Base-by-base conservation (phyloP, 805 yeast species). In the Pichia rugopelliculosa region DNA sequence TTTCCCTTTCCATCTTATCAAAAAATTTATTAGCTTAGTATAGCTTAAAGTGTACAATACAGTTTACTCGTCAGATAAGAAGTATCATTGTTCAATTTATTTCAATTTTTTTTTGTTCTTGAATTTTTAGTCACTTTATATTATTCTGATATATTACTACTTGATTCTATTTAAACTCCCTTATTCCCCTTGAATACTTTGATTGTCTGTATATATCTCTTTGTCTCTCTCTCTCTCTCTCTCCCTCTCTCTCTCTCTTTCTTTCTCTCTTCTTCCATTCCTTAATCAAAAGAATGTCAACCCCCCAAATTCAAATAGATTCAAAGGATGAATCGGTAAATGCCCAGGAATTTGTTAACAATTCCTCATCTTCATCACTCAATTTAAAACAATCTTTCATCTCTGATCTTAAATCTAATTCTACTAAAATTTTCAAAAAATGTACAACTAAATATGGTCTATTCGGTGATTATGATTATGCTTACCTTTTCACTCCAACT, bases 381-480 rank as follows among this genome's bases (percentile, higher is more conserved):
- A 15, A 30, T 6, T 1, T 15, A n/a, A 30, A n/a, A 24, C n/a
- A 26, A 17, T n/a, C 40, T 15, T 23, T 26, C 5, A 18, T 23
- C 21, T 45, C 44, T 33, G 13, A 45, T 13, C 10, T 27, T 8
- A 50, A 46, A 24, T n/a, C 20, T 10, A 17, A 27, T 11, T 20
- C 41, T 10, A 38, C 11, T 18, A 41, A 27, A 38, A 11, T 55
- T 12, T 42, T 50, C 27, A 51, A 45, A 20, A 64, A 63, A 48
- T 42, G 53, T 68, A 79, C 91, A 52, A 85, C 96, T 33, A 76
- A 72, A 49, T 88, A 87, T 18, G 96, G 96, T 7, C 58, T 87
- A 36, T 57, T 89, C n/a, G 96, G 97, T 34, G 91, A 86, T 59
- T 87, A 87, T 59, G 88, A 89, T 69, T 89, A 89, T 57, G 77